Percentiles rank a stretch among this genome's conserved stretches.
Evolutionary conservation across 2,329 filamentous ascomycete genomes (phyloP).

Genomic region (Zalaria sp.): DNA sequence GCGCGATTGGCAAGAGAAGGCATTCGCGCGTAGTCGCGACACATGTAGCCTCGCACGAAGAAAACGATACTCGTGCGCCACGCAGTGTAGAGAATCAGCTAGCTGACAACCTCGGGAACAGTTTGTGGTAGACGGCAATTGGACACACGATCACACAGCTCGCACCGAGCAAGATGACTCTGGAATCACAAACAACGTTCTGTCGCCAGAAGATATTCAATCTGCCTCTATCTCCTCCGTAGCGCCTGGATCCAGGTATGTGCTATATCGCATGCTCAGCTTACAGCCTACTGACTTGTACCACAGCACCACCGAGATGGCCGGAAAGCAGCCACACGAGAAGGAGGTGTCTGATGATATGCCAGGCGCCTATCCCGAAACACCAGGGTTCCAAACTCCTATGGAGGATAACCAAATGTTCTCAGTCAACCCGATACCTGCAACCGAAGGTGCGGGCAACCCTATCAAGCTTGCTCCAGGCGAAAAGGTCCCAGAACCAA

Average conservation of each 20-base stretch:
- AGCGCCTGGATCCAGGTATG: conserved; percentile 48
- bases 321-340: conserved; percentile 52
- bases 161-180: conserved; percentile 70
- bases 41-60: no score
- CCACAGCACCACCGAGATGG: conserved; percentile 56
- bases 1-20: no score
- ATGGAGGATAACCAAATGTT: conserved; percentile 29
- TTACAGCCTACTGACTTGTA: conserved; percentile 38
- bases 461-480: conserved; percentile 66
- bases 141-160: conserved; percentile 69
- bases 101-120: conserved; percentile 22
- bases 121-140: conserved; percentile 91
- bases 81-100: no score
- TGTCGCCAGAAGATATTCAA: conserved; percentile 58
- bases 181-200: conserved; percentile 87
- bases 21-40: no score
- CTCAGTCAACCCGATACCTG: conserved; percentile 44
- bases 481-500: conserved; percentile 61
- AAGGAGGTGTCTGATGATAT: conserved; percentile 25
- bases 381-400: conserved; percentile 33
- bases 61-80: no score
- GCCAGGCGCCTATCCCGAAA: conserved; percentile 60
- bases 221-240: conserved; percentile 48
- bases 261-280: background rate
- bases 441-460: conserved; percentile 50